Conservation (phyloP, 768 basidiomycete genomes). For the Pisolithus microcarpus region DNA sequence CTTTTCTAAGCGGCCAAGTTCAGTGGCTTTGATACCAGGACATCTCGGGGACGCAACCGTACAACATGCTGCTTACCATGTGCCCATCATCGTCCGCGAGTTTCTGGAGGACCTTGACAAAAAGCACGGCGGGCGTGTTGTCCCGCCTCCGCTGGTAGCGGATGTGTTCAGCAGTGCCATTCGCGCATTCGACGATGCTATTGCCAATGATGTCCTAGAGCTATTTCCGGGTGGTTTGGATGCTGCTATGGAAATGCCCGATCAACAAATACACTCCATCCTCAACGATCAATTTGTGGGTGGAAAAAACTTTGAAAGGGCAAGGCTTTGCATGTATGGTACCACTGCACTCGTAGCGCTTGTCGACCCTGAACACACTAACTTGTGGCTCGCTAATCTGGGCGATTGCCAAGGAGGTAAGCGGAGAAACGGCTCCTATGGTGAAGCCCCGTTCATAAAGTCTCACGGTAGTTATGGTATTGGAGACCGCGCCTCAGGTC, state of each 20-base stretch:
- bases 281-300: conserved; percentile 59
- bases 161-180: conserved; percentile 53
- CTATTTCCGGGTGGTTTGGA: conserved; percentile 52
- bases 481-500: conserved; percentile 37
- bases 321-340: conserved; percentile 70
- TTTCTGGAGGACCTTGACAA: conserved; percentile 41
- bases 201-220: conserved; percentile 56
- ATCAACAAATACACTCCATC: conserved; percentile 47
- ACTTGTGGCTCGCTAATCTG: conserved; percentile 75
- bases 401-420: conserved; percentile 75
- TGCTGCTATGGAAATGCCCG: conserved; percentile 43
- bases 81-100: conserved; percentile 60
- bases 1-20: conserved; percentile 3
- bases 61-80: conserved; percentile 58
- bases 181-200: conserved; percentile 56
- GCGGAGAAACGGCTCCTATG: conserved; percentile 18
- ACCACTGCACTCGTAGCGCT: conserved; percentile 71
- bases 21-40: conserved; percentile 30
- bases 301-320: conserved; percentile 56
- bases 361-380: conserved; percentile 58
- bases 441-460: conserved; percentile 8
- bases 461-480: conserved; percentile 40
- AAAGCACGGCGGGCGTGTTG: conserved; percentile 31
- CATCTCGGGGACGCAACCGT: conserved; percentile 67
- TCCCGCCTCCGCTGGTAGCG: conserved; percentile 46